Evolutionary conservation across 352 stramenopile genomes (phyloP), one percentile per base, ranked within the genome.

Genomic region (Pythium dissimile): DNA sequence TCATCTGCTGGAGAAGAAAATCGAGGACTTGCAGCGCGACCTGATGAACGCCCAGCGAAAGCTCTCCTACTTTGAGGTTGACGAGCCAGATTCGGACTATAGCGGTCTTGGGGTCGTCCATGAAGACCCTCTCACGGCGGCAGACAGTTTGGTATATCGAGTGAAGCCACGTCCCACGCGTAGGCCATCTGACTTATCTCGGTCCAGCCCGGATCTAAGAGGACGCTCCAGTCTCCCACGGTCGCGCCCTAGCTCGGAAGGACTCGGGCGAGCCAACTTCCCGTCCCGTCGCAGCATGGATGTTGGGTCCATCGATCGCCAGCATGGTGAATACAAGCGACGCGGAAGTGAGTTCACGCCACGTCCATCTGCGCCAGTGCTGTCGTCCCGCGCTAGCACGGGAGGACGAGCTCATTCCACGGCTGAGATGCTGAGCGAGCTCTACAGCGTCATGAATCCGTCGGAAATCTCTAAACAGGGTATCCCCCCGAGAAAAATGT

Each of bases 401-500:
- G 64, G 47, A 21, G 66, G 48, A 30, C 66, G 58, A 44, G 47
- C 51, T 16, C 47, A 77, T 21, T 83, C 74, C n/a, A 85, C 75
- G 0, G 64, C 75, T 27, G 73, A 81, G 8, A 60, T 86, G 34
- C 69, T 89, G 6, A 76, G 60, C 5, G 75, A 88, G 46, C 52
- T 89, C 15, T 73, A 69, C 28, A 78, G 77, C 18, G 77, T 89
- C 1, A 89, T 89, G 80, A 81, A 73, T 23, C 84, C 79, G n/a
- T 82, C 67, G 24, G 77, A 89, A 44, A 67, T 71, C 47, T 64
- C 68, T 16, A 68, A 72, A 23, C 64, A 66, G 1, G 49, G 35
- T 3, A 21, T 48, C 0, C 59, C 59, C 11, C 50, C 50, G 13
- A 38, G 57, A 2, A 64, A 64, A 16, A 7, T 38, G 12, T 66